These are phyloP conservation scores for Penicillium sp. DNA, from an alignment of 2,329 filamentous ascomycete species.

Conservation along the genomic window DNA sequence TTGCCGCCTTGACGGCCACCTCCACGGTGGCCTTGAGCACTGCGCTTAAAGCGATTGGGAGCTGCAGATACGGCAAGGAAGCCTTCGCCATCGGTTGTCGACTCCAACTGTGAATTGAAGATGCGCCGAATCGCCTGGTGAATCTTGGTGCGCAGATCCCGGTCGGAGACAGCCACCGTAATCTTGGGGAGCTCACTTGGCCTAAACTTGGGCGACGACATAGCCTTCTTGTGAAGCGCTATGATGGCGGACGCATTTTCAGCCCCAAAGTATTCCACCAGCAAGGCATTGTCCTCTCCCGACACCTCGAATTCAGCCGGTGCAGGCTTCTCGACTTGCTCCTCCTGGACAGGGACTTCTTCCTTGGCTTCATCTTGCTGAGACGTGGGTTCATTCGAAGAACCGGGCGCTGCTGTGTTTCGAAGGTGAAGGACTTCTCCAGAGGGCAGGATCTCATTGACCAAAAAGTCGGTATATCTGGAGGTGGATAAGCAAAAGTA, in stretches of 20 bases:
- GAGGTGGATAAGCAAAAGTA: background rate
- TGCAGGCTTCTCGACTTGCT: constrained; percentile 12
- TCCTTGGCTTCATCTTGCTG: constrained; percentile 8
- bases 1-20: constrained; percentile 28
- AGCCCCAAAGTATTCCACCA: constrained; percentile 52
- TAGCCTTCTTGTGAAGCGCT: constrained; percentile 54
- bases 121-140: constrained; percentile 71
- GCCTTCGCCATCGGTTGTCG: constrained; percentile 69
- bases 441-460: constrained; percentile 79
- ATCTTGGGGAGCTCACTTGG: constrained; percentile 56
- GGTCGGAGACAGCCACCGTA: constrained; percentile 58
- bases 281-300: constrained; percentile 45
- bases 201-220: constrained; percentile 55
- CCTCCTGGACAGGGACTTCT: constrained; percentile 11
- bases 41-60: constrained; percentile 34
- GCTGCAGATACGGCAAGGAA: constrained; percentile 58
- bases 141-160: constrained; percentile 60
- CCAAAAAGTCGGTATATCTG: constrained; percentile 86
- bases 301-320: constrained; percentile 35
- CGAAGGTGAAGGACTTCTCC: constrained; percentile 73
- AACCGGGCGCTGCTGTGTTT: constrained; percentile 40
- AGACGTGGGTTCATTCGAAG: constrained; percentile 7
- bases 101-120: constrained; percentile 76
- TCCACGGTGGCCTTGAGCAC: constrained; percentile 27
- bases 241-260: constrained; percentile 52